Evolutionary conservation across 2,329 filamentous ascomycete genomes (phyloP).

Genomic region (Rhexocercosporidium sp.): DNA sequence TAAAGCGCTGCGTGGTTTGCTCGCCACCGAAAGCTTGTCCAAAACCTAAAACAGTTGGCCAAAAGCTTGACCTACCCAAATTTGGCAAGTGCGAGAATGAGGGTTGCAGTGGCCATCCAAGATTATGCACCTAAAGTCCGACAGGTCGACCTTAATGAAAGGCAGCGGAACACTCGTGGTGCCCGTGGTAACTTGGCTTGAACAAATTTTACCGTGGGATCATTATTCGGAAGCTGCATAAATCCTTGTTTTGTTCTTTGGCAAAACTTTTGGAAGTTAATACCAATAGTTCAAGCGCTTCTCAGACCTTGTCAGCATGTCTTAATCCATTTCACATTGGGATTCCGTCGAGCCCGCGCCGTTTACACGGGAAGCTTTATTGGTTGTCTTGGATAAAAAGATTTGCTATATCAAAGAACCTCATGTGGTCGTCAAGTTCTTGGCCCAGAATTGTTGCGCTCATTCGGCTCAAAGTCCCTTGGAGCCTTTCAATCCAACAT

Average conservation of each 20-base stretch:
- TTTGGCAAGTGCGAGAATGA: neutral
- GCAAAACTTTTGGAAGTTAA: neutral
- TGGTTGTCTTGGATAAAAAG: conserved; percentile 1
- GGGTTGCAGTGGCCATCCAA: no score
- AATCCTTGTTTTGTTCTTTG: neutral
- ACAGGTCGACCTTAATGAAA: no score
- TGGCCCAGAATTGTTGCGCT: neutral
- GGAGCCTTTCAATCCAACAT: neutral
- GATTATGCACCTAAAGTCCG: neutral
- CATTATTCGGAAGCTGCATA: neutral
- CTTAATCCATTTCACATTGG: conserved; percentile 12
- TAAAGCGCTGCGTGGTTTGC: neutral
- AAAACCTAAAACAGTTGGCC: neutral
- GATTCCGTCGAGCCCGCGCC: neutral
- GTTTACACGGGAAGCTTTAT: neutral
- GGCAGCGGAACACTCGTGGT: no score
- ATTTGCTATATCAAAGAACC: conserved; percentile 6
- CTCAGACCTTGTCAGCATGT: neutral
- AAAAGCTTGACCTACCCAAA: neutral
- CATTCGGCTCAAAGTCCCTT: neutral
- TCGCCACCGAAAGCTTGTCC: neutral
- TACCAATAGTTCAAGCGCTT: neutral
- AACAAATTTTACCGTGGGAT: neutral
- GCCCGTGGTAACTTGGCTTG: neutral
- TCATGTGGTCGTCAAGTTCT: neutral